phyloP scores from a whole-genome alignment of 2,329 filamentous ascomycete species.

The Fusarium circinatum region DNA sequence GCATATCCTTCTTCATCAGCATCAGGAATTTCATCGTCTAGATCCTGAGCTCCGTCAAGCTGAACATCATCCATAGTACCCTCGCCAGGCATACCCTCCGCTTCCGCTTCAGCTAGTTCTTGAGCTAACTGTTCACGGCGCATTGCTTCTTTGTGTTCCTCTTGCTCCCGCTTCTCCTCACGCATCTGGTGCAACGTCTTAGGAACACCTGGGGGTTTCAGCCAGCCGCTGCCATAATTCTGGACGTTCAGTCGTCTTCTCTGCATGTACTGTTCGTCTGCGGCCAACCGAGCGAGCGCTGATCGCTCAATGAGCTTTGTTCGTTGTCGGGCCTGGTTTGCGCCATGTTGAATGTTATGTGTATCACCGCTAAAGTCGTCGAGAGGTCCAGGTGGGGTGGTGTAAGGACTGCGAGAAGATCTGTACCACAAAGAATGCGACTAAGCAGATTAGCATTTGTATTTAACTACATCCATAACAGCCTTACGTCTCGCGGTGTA shows the following conservation, averaged over 20 bases:
- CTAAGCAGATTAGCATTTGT: conserved; percentile 54
- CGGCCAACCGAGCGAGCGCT: conserved; percentile 73
- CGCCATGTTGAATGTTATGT: conserved; percentile 45
- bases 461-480: background rate
- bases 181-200: conserved; percentile 92
- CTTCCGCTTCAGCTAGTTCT: conserved; percentile 78
- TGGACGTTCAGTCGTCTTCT: conserved; percentile 83
- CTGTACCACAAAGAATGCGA: conserved; percentile 80
- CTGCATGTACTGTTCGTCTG: conserved; percentile 81
- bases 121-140: conserved; percentile 76
- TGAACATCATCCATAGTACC: conserved; percentile 66
- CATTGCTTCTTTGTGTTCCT: conserved; percentile 83
- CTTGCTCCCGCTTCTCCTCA: conserved; percentile 88
- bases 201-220: conserved; percentile 84
- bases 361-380: conserved; percentile 46
- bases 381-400: conserved; percentile 48
- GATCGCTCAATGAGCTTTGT: conserved; percentile 65
- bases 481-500: conserved; percentile 74
- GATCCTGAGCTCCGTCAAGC: conserved; percentile 66
- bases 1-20: conserved; percentile 66
- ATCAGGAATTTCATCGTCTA: conserved; percentile 80
- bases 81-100: conserved; percentile 51
- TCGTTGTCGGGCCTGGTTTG: conserved; percentile 50
- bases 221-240: conserved; percentile 89
- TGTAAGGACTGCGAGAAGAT: conserved; percentile 65